phyloP scores from a whole-genome alignment of 2,329 filamentous ascomycete species.

The Venturia asperata region DNA sequence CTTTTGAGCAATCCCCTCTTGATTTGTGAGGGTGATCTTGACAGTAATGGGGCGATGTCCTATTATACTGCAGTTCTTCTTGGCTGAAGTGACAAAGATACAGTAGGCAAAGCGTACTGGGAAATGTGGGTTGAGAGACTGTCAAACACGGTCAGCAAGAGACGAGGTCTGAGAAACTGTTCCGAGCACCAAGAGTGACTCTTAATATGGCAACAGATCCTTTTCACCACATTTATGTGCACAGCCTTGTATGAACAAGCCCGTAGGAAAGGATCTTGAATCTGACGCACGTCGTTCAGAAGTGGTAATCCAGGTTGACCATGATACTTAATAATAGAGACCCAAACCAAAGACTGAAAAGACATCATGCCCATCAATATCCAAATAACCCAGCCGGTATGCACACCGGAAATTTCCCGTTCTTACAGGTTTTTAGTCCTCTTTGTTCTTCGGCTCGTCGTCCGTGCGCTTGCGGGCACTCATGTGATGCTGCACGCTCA shows the following conservation, averaged over 20 bases:
- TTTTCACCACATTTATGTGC: not conserved
- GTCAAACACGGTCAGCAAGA: not conserved
- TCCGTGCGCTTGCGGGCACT: not conserved
- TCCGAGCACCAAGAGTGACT: not conserved
- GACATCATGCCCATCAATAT: not conserved
- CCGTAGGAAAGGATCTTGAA: not conserved
- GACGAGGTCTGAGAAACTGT: not conserved
- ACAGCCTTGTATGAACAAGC: not conserved
- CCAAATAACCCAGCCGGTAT: not conserved
- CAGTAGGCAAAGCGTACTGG: not conserved
- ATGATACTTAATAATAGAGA: not conserved
- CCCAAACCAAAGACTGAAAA: not conserved
- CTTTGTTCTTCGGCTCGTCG: not conserved
- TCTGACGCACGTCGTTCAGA: not conserved
- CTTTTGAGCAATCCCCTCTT: not conserved
- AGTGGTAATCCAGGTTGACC: not conserved
- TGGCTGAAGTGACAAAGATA: not conserved
- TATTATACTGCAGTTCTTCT: not conserved
- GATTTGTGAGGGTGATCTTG: not conserved
- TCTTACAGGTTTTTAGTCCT: not conserved
- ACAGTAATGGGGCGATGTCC: not conserved
- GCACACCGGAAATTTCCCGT: not conserved
- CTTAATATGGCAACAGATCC: not conserved
- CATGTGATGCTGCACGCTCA: not conserved
- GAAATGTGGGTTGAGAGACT: not conserved